Evolutionary conservation across 1,284 basidiomycete species (phyloP).

Genomic region (Kalmanozyma brasiliensis): DNA sequence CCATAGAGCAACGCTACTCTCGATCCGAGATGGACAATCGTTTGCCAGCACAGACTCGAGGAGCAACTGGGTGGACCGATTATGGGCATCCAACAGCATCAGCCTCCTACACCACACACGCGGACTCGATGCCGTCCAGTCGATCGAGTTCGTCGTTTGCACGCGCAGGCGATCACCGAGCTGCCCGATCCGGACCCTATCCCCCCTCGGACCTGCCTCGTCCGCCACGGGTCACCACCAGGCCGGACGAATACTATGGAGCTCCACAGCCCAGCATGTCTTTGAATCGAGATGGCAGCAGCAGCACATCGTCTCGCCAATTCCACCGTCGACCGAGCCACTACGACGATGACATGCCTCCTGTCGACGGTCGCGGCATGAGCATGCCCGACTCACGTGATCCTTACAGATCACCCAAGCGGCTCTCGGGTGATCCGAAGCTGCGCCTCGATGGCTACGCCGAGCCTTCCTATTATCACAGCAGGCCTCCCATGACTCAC

Average conservation of each 20-base stretch:
- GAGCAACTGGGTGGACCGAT: slow-evolving; percentile 11
- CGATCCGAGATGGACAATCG: slow-evolving; percentile 19
- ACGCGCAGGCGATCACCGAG: slow-evolving; percentile 5
- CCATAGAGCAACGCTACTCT: slow-evolving; percentile 13
- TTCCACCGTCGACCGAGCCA: slow-evolving; percentile 9
- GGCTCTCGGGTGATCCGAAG: slow-evolving; percentile 14
- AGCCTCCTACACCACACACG: slow-evolving; percentile 4
- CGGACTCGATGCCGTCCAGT: slow-evolving; percentile 9
- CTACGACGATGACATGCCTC: slow-evolving; percentile 3
- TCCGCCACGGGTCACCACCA: slow-evolving; percentile 7
- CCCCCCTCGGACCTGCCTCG: slow-evolving; percentile 28
- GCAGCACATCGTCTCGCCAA: slow-evolving; percentile 9
- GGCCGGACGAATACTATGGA: slow-evolving; percentile 24
- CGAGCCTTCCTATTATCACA: slow-evolving; percentile 16
- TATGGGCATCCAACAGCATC: slow-evolving; percentile 4
- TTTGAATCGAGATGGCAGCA: slow-evolving; percentile 6
- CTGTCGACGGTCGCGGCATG: slow-evolving; percentile 10
- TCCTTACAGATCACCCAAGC: slow-evolving; percentile 15
- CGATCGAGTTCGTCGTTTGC: slow-evolving; percentile 4
- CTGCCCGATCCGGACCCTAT: slow-evolving; percentile 11
- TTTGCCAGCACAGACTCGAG: slow-evolving; percentile 1
- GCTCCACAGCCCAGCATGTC: slow-evolving; percentile 5
- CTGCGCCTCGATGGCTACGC: slow-evolving; percentile 14
- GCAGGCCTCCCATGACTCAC: slow-evolving; percentile 6
- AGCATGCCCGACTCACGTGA: slow-evolving; percentile 9